A percentile compares a stretch with the other conserved stretches of the same genome.
Evolutionary conservation across 352 stramenopile species (phyloP).

Genomic region (Phytophthora quininea): DNA sequence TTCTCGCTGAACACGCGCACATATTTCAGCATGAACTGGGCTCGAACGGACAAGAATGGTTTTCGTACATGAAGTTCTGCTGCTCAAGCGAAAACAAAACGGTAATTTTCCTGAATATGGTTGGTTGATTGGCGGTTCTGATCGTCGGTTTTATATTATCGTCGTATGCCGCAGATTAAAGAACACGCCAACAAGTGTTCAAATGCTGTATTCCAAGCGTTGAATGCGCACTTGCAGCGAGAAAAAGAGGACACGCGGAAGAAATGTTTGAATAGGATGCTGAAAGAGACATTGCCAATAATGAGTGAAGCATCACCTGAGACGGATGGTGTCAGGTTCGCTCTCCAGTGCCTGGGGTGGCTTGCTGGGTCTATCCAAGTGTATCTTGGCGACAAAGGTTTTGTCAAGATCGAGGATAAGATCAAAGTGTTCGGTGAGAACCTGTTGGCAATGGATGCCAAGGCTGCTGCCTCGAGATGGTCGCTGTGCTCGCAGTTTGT

Average conservation of each 20-base stretch:
- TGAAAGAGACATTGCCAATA: conserved; percentile 72
- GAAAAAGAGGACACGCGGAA: conserved; percentile 59
- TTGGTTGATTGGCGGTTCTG: not conserved
- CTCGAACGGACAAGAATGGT: conserved; percentile 55
- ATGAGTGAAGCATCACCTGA: conserved; percentile 54
- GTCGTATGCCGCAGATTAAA: conserved; percentile 52
- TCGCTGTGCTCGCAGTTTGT: conserved; percentile 60
- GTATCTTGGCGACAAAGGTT: conserved; percentile 57
- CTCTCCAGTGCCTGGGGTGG: conserved; percentile 58
- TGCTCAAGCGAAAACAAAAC: conserved; percentile 74
- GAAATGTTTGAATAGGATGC: conserved; percentile 70
- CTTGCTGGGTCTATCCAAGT: conserved; percentile 49
- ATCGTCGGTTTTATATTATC: not conserved
- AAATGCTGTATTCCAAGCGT: conserved; percentile 45
- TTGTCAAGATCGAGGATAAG: conserved; percentile 73
- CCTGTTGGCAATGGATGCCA: conserved; percentile 60
- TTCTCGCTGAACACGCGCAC: conserved; percentile 49
- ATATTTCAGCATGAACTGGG: conserved; percentile 64
- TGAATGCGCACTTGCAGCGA: conserved; percentile 48
- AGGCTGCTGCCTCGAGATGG: conserved; percentile 60
- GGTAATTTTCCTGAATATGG: conserved; percentile 24
- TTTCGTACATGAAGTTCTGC: conserved; percentile 78
- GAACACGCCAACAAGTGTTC: conserved; percentile 59
- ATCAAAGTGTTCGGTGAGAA: conserved; percentile 74
- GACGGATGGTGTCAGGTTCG: conserved; percentile 49